phyloP scores from a whole-genome alignment of 2,329 filamentous ascomycete genomes.

The Nothomitra cinnamomea region DNA sequence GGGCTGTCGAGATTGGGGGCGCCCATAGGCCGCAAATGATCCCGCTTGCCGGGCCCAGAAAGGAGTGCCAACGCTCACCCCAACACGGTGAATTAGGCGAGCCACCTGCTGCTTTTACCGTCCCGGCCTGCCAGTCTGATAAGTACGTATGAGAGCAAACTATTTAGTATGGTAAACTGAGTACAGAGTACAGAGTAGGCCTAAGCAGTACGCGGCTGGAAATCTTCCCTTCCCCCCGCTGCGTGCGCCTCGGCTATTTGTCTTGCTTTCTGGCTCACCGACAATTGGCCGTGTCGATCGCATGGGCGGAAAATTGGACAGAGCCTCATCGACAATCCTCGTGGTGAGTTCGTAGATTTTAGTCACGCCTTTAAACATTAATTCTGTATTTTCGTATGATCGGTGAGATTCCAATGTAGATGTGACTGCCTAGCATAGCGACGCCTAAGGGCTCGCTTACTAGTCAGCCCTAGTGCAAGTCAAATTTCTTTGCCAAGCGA shows the following conservation, averaged over 20 bases:
- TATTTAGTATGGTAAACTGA: too few species aligned
- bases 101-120: not conserved
- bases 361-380: not conserved
- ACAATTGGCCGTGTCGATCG: not conserved
- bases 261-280: not conserved
- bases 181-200: too few species aligned
- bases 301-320: not conserved
- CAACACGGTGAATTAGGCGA: not conserved
- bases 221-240: not conserved
- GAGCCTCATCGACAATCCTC: not conserved
- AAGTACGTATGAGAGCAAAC: too few species aligned
- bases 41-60: conserved; percentile 1
- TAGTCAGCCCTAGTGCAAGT: not conserved
- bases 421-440: not conserved
- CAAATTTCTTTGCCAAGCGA: not conserved
- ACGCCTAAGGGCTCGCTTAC: not conserved
- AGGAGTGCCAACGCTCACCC: conserved; percentile 1
- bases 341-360: not conserved
- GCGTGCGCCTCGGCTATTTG: not conserved
- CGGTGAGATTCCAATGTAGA: not conserved
- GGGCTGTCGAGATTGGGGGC: not conserved
- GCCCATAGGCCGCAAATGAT: not conserved
- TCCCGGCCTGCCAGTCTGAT: too few species aligned
- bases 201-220: too few species aligned
- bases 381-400: not conserved